Percentiles rank a stretch among this genome's conserved stretches.
Conservation (phyloP, 2,329 filamentous ascomycete species). For the Pseudodiploospora longispora region DNA sequence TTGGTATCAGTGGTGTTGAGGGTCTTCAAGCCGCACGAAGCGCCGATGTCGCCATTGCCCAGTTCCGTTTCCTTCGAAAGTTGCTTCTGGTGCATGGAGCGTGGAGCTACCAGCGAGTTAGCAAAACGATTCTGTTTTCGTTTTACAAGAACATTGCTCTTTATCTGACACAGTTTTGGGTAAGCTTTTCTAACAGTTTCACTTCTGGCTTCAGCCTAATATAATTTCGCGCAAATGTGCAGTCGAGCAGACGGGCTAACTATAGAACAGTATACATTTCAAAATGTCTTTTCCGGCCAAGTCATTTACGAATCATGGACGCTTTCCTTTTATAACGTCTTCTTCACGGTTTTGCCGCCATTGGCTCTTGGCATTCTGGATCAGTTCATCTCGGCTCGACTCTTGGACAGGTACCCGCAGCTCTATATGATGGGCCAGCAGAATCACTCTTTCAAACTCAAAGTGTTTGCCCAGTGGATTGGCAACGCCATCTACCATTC, state of each 20-base stretch:
- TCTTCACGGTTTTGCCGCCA: conserved; percentile 90
- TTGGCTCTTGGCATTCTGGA: conserved; percentile 94
- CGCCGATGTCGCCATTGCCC: conserved; percentile 89
- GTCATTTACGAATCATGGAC: conserved; percentile 99
- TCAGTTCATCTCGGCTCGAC: conserved; percentile 89
- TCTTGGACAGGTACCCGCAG: conserved; percentile 93
- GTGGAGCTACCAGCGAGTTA: conserved; percentile 96
- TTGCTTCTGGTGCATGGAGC: conserved; percentile 89
- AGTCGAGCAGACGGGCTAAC: conserved; percentile 14
- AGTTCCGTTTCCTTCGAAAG: conserved; percentile 93
- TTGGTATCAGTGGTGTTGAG: conserved; percentile 95
- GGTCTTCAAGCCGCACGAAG: conserved; percentile 93
- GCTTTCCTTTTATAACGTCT: conserved; percentile 97
- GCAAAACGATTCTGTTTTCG: conserved; percentile 94
- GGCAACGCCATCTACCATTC: conserved; percentile 94
- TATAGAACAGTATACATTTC: conserved; percentile 71
- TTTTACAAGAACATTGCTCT: conserved; percentile 99
- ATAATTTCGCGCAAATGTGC: not conserved
- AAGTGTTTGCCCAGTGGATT: conserved; percentile 90
- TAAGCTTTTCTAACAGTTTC: conserved; percentile 35
- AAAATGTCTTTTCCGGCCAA: conserved; percentile 95
- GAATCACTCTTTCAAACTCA: conserved; percentile 86
- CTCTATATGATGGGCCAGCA: conserved; percentile 89
- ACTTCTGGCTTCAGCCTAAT: not conserved
- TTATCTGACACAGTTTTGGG: conserved; percentile 99